phyloP scores from a whole-genome alignment of 495 filamentous ascomycete genomes.

The Cercophora samala region DNA sequence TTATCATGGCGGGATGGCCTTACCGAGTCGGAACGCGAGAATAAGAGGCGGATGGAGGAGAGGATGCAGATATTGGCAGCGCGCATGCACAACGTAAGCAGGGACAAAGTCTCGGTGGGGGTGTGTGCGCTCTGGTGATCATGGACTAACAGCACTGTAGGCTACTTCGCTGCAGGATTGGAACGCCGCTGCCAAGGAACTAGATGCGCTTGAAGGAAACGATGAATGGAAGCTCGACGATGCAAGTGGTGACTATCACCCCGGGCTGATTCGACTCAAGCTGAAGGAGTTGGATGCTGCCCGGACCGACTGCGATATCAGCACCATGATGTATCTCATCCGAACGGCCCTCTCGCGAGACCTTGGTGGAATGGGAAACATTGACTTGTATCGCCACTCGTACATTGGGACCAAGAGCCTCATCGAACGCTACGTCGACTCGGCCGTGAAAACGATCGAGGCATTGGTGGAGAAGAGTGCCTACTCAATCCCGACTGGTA shows the following conservation, averaged over 20 bases:
- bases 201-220: constrained; percentile 78
- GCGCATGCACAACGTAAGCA: constrained; percentile 56
- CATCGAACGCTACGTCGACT: constrained; percentile 82
- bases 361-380: constrained; percentile 81
- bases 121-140: neutral
- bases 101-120: neutral
- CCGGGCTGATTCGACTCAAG: constrained; percentile 61
- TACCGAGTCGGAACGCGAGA: constrained; percentile 51
- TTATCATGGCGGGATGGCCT: constrained; percentile 55
- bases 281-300: constrained; percentile 73
- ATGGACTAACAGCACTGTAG: constrained; percentile 34
- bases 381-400: constrained; percentile 76
- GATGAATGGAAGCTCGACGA: constrained; percentile 72
- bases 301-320: constrained; percentile 66
- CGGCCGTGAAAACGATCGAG: constrained; percentile 67
- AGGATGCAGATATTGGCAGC: constrained; percentile 60
- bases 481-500: constrained; percentile 43
- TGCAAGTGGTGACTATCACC: constrained; percentile 61
- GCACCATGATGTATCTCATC: constrained; percentile 70
- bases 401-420: constrained; percentile 83
- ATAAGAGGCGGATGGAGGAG: constrained; percentile 51
- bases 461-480: constrained; percentile 64
- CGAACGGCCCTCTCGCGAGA: constrained; percentile 78
- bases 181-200: constrained; percentile 65
- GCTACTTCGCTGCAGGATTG: constrained; percentile 63